phyloP scores from a whole-genome alignment of 768 basidiomycete genomes.

The Boletus sp. region DNA sequence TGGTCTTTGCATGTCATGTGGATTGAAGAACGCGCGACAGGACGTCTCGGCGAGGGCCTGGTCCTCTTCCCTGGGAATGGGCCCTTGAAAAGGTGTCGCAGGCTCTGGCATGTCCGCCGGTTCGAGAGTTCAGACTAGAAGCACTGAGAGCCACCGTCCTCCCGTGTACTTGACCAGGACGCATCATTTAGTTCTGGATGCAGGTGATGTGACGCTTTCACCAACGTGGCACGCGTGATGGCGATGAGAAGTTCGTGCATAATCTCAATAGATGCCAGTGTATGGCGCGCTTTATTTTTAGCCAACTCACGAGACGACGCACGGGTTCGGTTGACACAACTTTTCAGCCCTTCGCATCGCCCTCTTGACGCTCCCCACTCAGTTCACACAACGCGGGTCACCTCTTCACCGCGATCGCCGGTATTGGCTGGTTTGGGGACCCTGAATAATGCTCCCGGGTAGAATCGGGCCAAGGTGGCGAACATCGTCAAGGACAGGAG shows the following conservation, averaged over 20 bases:
- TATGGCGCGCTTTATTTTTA: too few species aligned
- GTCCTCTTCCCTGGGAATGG: conserved; percentile 85
- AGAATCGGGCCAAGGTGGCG: conserved; percentile 91
- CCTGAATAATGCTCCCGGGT: conserved; percentile 89
- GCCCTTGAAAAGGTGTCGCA: conserved; percentile 73
- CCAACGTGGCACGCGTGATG: too few species aligned
- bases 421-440: conserved; percentile 88
- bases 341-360: conserved; percentile 89
- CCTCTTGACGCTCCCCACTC: conserved; percentile 79
- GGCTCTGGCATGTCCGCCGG: conserved; percentile 75
- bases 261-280: too few species aligned
- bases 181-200: too few species aligned
- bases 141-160: conserved; percentile 52
- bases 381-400: conserved; percentile 79
- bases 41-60: conserved; percentile 69
- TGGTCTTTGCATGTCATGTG: conserved; percentile 77
- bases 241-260: too few species aligned
- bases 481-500: conserved; percentile 86
- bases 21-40: conserved; percentile 70
- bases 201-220: too few species aligned
- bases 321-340: conserved; percentile 88
- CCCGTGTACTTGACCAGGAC: conserved; percentile 3
- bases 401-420: conserved; percentile 83
- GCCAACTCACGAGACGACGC: conserved; percentile 63
- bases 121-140: conserved; percentile 88